Evolutionary conservation across 305 asterid genomes (phyloP).

Genomic region (Plantago coronopus): DNA sequence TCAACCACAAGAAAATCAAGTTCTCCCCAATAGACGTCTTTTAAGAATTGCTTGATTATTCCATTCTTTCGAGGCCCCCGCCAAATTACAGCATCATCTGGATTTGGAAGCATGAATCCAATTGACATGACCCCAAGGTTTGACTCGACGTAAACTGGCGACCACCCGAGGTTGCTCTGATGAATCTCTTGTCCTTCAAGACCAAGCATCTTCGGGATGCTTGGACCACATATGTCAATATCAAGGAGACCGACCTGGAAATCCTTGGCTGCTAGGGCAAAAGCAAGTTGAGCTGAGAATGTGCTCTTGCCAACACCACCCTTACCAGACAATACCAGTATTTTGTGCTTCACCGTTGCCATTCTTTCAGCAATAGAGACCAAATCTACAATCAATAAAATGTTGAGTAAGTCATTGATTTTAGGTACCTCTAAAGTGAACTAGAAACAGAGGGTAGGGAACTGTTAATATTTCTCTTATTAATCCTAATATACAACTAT

Average conservation of each 20-base stretch:
- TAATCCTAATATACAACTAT: no score
- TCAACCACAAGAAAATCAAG: conserved; percentile 87
- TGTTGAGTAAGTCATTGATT: background rate
- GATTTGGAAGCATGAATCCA: conserved; percentile 85
- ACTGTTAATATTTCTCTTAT: no score
- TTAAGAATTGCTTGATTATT: conserved; percentile 70
- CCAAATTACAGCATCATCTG: conserved; percentile 94
- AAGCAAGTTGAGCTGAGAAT: conserved; percentile 84
- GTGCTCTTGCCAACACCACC: conserved; percentile 99
- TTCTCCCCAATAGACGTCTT: conserved; percentile 87
- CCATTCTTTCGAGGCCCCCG: conserved; percentile 88
- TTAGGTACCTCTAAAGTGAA: background rate
- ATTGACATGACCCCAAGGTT: conserved; percentile 95
- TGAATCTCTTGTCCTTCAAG: conserved; percentile 92
- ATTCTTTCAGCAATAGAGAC: conserved; percentile 70
- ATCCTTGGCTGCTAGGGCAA: conserved; percentile 76
- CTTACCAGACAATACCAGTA: conserved; percentile 79
- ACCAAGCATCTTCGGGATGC: conserved; percentile 88
- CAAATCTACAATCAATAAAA: conserved; percentile 43
- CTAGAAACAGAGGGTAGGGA: background rate
- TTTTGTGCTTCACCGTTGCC: conserved; percentile 94
- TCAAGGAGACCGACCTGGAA: conserved; percentile 88
- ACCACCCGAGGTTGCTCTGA: conserved; percentile 89
- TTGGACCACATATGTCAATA: conserved; percentile 86
- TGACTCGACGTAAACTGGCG: conserved; percentile 85